Evolutionary conservation across 1,139 yeast species (phyloP), one percentile per base, ranked within the genome.

Genomic region (Diutina mesorugosa): DNA sequence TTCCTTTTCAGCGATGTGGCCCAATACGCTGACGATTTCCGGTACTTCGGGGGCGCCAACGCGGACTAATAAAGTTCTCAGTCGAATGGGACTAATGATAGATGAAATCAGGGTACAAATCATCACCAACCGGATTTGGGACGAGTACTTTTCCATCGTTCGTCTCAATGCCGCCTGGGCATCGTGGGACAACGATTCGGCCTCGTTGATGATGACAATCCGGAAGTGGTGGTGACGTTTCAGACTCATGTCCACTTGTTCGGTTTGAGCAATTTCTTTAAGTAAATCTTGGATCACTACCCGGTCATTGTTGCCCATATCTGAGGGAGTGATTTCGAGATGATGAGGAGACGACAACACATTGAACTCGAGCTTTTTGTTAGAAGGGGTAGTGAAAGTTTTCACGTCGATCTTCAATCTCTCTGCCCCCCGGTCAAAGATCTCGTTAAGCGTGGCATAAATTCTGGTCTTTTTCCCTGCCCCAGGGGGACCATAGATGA

Each of bases 131-230:
- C 99, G 80, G 63, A 93, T 83, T 66, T 90, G 91, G 28, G 87
- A 79, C 4, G 97, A 89, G 70, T 91, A 93, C 67, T 93, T 93
- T 67, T 93, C 99, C 98, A 93, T 95, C 0, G 99, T 93, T 69
- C 99, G 81, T 73, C 99, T 83, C 63, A 93, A 75, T 0, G 99
- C 99, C 14, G 97, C 97, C 69, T 93, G 99, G 0, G 99, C 99
- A 67, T 95, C 99, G 63, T 97, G 80, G 21, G 95, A 85, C 67
- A 93, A 78, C 1, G 90, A 79, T 63, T 93, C 97, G 0, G 99
- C 98, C 68, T 93, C 98, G 66, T 95, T 93, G 58, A 93, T 90
- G 14, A 93, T 81, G 21, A 93, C 98, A 51, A 91, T 88, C 68
- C 91, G 93, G 73, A 90, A 93, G 60, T 91, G 76, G 66, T 89